Conservation (phyloP, 1,139 yeast genomes). For the Yamadazyma siamensis region DNA sequence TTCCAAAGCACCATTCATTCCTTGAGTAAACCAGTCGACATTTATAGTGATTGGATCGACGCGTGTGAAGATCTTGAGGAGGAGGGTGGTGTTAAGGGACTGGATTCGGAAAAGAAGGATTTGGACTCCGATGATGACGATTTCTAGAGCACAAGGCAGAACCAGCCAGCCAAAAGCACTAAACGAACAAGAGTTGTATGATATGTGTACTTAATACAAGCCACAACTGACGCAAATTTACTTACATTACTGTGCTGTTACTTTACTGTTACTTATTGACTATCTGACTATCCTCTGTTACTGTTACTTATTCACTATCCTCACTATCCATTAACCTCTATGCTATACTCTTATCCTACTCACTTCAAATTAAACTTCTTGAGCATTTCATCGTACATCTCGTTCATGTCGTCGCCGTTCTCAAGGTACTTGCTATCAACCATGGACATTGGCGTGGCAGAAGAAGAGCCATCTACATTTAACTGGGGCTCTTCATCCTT, state of each 20-base stretch:
- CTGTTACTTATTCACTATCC: too few species aligned
- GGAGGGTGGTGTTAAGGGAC: conserved; percentile 34
- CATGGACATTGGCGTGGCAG: conserved; percentile 6
- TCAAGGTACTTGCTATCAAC: conserved; percentile 5
- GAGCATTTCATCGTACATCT: conserved; percentile 15
- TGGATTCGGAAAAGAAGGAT: conserved; percentile 19
- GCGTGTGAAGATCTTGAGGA: conserved; percentile 96
- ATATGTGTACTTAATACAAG: neutral
- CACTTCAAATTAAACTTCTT: conserved; percentile 6
- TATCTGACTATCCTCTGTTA: too few species aligned
- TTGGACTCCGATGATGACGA: conserved; percentile 30
- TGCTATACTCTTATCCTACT: neutral
- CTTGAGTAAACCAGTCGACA: conserved; percentile 85
- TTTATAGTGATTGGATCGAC: conserved; percentile 97
- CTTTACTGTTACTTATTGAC: too few species aligned
- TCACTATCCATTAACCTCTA: neutral
- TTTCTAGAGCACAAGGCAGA: conserved; percentile 9
- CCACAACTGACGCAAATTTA: too few species aligned
- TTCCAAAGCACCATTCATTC: conserved; percentile 89
- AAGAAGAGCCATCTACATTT: neutral
- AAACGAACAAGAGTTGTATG: neutral
- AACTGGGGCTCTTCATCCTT: neutral
- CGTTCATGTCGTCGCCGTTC: conserved; percentile 12
- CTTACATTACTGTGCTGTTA: too few species aligned
- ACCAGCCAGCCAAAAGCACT: neutral